These are phyloP conservation scores for Pisolithus sp. DNA, from an alignment of 768 basidiomycete species.

Conservation along the genomic window DNA sequence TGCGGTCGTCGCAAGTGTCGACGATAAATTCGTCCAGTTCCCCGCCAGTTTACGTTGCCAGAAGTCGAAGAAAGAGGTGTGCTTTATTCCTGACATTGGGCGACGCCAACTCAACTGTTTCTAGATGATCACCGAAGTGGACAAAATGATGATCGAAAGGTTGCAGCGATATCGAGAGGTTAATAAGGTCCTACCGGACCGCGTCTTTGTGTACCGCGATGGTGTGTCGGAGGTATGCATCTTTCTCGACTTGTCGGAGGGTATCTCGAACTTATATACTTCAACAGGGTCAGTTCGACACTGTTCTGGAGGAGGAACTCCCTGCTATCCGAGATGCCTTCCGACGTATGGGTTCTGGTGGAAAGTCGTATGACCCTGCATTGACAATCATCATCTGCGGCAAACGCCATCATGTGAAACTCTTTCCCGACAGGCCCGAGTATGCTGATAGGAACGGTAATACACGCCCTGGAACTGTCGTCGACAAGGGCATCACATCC, in stretches of 20 bases:
- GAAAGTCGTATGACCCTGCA: conserved; percentile 47
- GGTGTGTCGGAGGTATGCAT: conserved; percentile 69
- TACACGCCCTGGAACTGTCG: conserved; percentile 72
- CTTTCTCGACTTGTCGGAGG: not conserved
- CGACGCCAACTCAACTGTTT: not conserved
- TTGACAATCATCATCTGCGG: conserved; percentile 78
- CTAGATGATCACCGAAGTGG: conserved; percentile 68
- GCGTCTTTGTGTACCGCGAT: conserved; percentile 71
- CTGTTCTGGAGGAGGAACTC: conserved; percentile 54
- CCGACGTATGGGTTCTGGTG: conserved; percentile 36
- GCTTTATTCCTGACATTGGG: not conserved
- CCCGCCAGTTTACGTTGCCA: conserved; percentile 72
- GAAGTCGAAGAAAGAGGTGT: conserved; percentile 27
- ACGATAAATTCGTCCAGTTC: conserved; percentile 66
- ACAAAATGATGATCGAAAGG: conserved; percentile 66
- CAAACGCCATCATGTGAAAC: conserved; percentile 56
- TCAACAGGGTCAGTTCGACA: conserved; percentile 64
- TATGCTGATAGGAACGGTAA: conserved; percentile 64
- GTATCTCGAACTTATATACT: not conserved
- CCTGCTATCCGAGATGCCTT: conserved; percentile 59
- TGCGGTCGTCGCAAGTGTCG: conserved; percentile 74
- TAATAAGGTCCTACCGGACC: conserved; percentile 54
- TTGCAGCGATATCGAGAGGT: conserved; percentile 49
- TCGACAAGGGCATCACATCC: conserved; percentile 72
- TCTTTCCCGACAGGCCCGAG: conserved; percentile 47